Evolutionary conservation across 1,284 basidiomycete species (phyloP), one percentile per base, ranked within the genome.

Genomic region (Porogramme epimiltina): DNA sequence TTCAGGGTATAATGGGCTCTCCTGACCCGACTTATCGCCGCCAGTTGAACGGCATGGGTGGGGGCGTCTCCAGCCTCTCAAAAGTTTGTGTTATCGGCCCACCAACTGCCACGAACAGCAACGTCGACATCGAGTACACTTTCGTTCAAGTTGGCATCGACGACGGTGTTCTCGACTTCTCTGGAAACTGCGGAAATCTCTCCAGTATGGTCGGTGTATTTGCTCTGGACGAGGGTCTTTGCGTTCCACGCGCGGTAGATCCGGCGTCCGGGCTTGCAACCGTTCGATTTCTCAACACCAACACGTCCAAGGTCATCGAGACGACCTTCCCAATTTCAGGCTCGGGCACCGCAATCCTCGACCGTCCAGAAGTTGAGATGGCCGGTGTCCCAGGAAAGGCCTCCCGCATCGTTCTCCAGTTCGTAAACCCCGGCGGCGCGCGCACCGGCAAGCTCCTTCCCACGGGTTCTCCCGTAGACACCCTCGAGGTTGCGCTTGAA

Each of bases 31-130:
- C 75, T 43, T 76, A 91, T 62, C 82, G 81, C 3, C 76, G 90
- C 11, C 91, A 94, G 70, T 78, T 93, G 19, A 86, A 93, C 61
- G 91, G 87, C 5, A 88, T 89, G 85, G 91, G 91, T 9, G 91
- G 91, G 3, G 91, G 91, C 2, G 74, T 89, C 28, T 87, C 84
- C 4, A 89, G 86, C 47, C 77, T 91, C 4, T 91, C 87, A 44
- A 94, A 94, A 66, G 81, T 90, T n/a, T 85, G 83, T 57, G 78
- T 93, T 26, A 81, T 93, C 2, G 80, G 78, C 3, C 56, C 72
- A 36, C 74, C 81, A 13, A 72, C 77, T 0, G 61, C 68, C 1
- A 64, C 66, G 11, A 74, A 75, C 42, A 62, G 71, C 28, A 78
- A 76, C 13, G 71, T 82, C 20, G 79, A 85, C 39, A 77, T 79